phyloP scores from a whole-genome alignment of 768 basidiomycete genomes.

The Suillus subalutaceus region DNA sequence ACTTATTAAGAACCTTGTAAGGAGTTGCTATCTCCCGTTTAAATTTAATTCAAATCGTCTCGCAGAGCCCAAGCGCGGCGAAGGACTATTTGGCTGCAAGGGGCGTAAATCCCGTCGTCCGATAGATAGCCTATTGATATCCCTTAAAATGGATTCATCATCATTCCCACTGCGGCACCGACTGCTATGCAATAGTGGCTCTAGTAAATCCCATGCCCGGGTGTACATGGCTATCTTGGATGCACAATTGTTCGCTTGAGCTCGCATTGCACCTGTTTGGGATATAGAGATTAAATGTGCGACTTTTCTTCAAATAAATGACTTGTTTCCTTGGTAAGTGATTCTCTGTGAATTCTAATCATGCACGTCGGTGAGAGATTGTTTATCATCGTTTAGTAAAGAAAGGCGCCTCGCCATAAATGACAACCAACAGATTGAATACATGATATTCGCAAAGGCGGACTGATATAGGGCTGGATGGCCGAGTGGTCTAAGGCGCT shows the following conservation, averaged over 20 bases:
- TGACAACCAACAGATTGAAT: too few relatives aligned
- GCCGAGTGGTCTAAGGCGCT: slow-evolving; percentile 54
- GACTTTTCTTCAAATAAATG: not conserved
- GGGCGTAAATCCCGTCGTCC: slow-evolving; percentile 53
- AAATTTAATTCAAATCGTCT: not conserved
- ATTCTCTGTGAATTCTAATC: not conserved
- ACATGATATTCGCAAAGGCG: not conserved
- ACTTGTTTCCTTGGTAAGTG: not conserved
- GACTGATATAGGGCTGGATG: slow-evolving; percentile 23
- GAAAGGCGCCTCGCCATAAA: too few relatives aligned
- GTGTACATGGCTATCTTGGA: not conserved
- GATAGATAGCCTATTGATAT: slow-evolving; percentile 35
- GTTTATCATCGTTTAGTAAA: not conserved
- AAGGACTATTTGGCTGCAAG: slow-evolving; percentile 74
- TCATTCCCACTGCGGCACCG: not conserved
- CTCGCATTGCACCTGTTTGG: not conserved
- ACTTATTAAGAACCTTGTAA: slow-evolving; percentile 72
- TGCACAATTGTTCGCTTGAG: not conserved
- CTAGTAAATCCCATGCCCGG: not conserved
- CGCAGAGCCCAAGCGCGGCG: slow-evolving; percentile 66
- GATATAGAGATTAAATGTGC: not conserved
- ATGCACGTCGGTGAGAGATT: not conserved
- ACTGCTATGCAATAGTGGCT: not conserved
- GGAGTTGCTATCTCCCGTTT: slow-evolving; percentile 14
- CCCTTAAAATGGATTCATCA: not conserved